Evolutionary conservation across 495 filamentous ascomycete species (phyloP), one percentile per base, ranked within the genome.

Genomic region (Penicillium verhagenii): DNA sequence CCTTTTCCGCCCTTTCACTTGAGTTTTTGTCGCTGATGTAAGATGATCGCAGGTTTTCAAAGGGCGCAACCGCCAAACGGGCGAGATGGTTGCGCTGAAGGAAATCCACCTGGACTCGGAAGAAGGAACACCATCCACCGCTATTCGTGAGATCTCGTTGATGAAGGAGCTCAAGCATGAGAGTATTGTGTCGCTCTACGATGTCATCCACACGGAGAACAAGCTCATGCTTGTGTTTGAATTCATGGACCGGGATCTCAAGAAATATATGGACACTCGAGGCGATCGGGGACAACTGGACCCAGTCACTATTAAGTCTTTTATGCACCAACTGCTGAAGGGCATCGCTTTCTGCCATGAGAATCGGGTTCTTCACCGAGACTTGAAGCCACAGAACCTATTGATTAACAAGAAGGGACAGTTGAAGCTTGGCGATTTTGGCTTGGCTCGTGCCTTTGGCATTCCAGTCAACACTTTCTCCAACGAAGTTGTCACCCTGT

Each of bases 141-240:
- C 94, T 31, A 99, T 99, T 68, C 91, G 94, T 42, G 94, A 98
- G 73, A 98, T 98, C 66, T 96, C 91, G 0, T 79, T 99, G 25
- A 96, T 99, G 89, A 99, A 99, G 74, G 94, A 99, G 72, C 83
- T 97, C 65, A 97, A 96, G 72, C 91, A 99, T 73, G 90, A 96
- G 63, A 96, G 96, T 68, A 97, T 97, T 54, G 93, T 99, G 52
- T 92, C 89, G 45, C 86, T 99, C 1, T 88, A 97, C 78, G 95
- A 99, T 76, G 96, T 99, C 28, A 97, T 99, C 62, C 94, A 99
- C 69, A 97, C 94, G 51, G 94, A 99, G 73, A 96, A 97, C 77
- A 99, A 99, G 70, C 83, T 99, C 39, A 97, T 97, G 91, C 88
- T 99, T 33, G 94, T 99, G 13, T 96, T 97, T 60, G 94, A 99